Conservation (phyloP, 129 eudicot species). For the Artemisia tridentata region DNA sequence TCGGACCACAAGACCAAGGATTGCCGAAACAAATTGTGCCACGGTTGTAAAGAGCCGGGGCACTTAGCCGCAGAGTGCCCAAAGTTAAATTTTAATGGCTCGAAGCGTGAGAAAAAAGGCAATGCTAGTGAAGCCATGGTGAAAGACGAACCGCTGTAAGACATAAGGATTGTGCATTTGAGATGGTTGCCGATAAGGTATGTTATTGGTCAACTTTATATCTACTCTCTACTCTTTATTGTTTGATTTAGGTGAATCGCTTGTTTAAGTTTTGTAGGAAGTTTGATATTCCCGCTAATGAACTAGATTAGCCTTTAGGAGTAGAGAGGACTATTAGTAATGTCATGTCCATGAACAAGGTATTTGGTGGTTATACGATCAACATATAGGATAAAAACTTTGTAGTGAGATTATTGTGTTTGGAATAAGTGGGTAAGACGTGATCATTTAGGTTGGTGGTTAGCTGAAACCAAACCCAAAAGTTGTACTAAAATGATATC, state of each 20-base stretch:
- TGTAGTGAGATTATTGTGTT: neutral
- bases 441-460: neutral
- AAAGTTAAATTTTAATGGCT: neutral
- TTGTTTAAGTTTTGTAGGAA: neutral
- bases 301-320: neutral
- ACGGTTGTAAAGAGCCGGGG: neutral
- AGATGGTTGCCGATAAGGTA: neutral
- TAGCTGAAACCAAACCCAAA: too few relatives aligned
- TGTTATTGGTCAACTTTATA: neutral
- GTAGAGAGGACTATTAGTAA: neutral
- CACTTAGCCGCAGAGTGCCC: neutral
- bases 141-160: neutral
- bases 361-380: neutral
- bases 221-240: neutral
- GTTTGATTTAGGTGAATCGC: neutral
- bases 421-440: neutral
- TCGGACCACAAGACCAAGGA: conserved; percentile 13
- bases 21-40: conserved; percentile 9
- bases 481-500: too few relatives aligned
- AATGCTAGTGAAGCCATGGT: neutral
- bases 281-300: neutral
- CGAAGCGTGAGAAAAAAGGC: neutral
- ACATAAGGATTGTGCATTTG: neutral
- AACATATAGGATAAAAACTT: neutral
- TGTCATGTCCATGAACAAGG: neutral